Evolutionary conservation across 2,329 filamentous ascomycete genomes (phyloP).

Genomic region (Ramularia endophylla): DNA sequence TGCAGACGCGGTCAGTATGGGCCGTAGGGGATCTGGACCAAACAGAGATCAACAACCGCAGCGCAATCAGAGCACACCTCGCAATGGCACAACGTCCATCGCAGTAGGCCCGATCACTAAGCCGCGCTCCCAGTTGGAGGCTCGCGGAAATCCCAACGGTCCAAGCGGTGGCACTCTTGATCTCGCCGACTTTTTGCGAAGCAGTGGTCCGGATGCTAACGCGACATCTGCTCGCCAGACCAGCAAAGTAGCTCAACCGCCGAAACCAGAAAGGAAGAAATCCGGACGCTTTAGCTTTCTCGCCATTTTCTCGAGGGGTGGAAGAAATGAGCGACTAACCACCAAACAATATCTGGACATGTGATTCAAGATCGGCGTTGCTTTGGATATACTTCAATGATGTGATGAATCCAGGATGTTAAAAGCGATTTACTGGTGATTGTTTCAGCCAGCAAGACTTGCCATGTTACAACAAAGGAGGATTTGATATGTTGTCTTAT

Average conservation of each 20-base stretch:
- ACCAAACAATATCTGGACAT: too few relatives aligned
- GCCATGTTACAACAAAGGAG: too few relatives aligned
- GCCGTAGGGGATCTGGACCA: conserved; percentile 10
- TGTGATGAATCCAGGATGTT: too few relatives aligned
- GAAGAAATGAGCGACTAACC: too few relatives aligned
- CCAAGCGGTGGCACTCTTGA: conserved; percentile 10
- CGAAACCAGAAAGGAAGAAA: background rate
- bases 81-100: conserved; percentile 10
- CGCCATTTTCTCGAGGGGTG: too few relatives aligned
- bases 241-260: background rate
- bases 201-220: conserved; percentile 7
- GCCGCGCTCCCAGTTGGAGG: conserved; percentile 9
- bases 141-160: conserved; percentile 5
- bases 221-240: too few relatives aligned
- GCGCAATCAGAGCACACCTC: background rate
- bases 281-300: too few relatives aligned
- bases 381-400: too few relatives aligned
- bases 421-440: too few relatives aligned
- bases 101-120: conserved; percentile 14
- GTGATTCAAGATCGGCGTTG: too few relatives aligned
- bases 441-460: too few relatives aligned
- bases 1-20: conserved; percentile 14
- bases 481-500: too few relatives aligned
- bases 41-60: conserved; percentile 9
- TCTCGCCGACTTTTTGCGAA: conserved; percentile 16